Conservation (phyloP, 2,329 filamentous ascomycete species). For the Podosphaera aphanis region DNA sequence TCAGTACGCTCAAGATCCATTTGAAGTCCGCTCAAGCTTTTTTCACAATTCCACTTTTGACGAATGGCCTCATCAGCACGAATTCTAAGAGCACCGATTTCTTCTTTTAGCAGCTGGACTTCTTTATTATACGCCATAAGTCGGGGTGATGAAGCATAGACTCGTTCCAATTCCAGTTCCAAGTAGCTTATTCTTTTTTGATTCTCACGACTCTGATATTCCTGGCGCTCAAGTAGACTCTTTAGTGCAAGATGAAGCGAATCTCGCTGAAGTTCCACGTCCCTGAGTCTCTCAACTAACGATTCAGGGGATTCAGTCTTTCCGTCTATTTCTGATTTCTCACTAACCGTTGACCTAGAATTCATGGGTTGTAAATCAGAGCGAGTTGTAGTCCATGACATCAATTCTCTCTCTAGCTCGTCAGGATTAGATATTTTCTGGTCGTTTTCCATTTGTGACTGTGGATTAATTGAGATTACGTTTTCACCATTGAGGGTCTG, state of each 20-base stretch:
- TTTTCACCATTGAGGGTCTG: constrained; percentile 44
- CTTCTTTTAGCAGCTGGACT: constrained; percentile 53
- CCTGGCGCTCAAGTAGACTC: constrained; percentile 64
- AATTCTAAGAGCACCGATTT: constrained; percentile 63
- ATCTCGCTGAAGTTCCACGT: constrained; percentile 82
- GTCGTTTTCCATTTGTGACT: constrained; percentile 24
- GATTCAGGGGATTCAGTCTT: constrained; percentile 34
- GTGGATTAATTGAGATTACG: constrained; percentile 22
- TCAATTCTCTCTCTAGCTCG: constrained; percentile 27
- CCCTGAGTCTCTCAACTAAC: constrained; percentile 60
- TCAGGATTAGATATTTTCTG: constrained; percentile 32
- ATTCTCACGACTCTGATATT: constrained; percentile 63
- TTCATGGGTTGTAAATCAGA: constrained; percentile 28
- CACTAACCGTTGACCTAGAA: constrained; percentile 21
- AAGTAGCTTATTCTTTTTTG: constrained; percentile 56
- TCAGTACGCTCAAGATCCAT: constrained; percentile 94
- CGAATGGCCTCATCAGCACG: constrained; percentile 85
- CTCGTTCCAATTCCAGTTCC: constrained; percentile 54
- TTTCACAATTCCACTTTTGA: constrained; percentile 90
- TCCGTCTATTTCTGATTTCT: constrained; percentile 30
- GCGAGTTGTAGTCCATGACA: constrained; percentile 34
- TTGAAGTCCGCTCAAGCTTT: constrained; percentile 66
- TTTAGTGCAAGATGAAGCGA: constrained; percentile 73
- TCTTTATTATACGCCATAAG: constrained; percentile 67
- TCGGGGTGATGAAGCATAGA: constrained; percentile 43